Conservation (phyloP, 163 green algal species). For the Scenedesmus sp. region DNA sequence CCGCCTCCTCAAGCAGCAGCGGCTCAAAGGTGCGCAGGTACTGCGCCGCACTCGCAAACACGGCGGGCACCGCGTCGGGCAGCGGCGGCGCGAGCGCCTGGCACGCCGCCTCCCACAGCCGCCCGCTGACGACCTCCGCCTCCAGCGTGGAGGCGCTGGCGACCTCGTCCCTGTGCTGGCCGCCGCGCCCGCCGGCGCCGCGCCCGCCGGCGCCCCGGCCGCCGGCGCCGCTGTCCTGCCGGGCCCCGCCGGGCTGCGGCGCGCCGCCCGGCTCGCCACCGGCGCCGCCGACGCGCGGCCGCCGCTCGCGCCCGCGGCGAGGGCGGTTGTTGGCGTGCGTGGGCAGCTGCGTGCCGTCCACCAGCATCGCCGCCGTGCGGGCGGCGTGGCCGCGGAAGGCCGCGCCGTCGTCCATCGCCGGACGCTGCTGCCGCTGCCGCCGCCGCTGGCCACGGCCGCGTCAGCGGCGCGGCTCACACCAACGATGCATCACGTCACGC, state of each 20-base stretch:
- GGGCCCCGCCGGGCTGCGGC: neutral
- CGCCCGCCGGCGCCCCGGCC: neutral
- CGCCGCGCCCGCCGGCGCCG: neutral
- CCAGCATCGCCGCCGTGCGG: slow-evolving; percentile 13
- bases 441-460: too few species aligned
- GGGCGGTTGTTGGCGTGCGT: too few species aligned
- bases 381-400: too few species aligned
- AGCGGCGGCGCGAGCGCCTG: slow-evolving; percentile 23
- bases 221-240: neutral
- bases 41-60: slow-evolving; percentile 52
- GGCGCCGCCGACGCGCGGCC: too few species aligned
- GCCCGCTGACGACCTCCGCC: slow-evolving; percentile 22
- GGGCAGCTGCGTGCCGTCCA: slow-evolving; percentile 19
- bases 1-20: slow-evolving; percentile 79
- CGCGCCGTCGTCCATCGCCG: too few species aligned
- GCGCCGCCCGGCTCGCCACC: neutral
- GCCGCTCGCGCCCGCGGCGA: too few species aligned
- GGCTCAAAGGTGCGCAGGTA: slow-evolving; percentile 77
- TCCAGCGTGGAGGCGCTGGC: slow-evolving; percentile 30
- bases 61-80: slow-evolving; percentile 28
- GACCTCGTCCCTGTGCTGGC: slow-evolving; percentile 16
- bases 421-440: too few species aligned
- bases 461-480: too few species aligned
- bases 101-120: slow-evolving; percentile 24
- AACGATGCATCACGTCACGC: too few species aligned